Base-by-base conservation (phyloP, 257 asterid genomes). In the Primulina eburnea region DNA sequence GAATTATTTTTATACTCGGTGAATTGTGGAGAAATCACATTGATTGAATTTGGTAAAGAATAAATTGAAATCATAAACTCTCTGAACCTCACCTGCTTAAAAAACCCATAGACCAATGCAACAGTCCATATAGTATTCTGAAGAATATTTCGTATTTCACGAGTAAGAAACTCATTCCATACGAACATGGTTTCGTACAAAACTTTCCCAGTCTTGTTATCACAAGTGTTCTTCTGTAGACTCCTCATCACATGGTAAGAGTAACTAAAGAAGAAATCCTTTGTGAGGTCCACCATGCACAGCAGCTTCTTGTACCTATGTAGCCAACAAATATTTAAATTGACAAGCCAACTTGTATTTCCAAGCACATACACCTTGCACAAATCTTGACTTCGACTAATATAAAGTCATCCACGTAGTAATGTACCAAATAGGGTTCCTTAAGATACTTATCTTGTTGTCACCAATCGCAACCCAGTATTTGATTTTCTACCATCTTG, bases 181-280 rank as follows among this genome's bases (percentile, higher is more conserved):
- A 93, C 97, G 71, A 93, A 93, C 99, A 93, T 90, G 65, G 96
- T 87, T 67, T 89, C 99, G 43, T 90, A 90, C 40, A 84, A 64
- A 79, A 80, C 88, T 70, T 76, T 84, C 65, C 90, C 95, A 11
- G 88, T 82, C 73, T 82, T 85, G 5, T 59, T 73, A 69, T 82
- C 86, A 82, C 82, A 79, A 86, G 82, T 83, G 81, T 90, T 93
- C 82, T 80, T 90, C 79, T 93, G 99, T 71, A 93, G 85, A 80
- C 97, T 93, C 79, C 90, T 82, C 99, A 93, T 93, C 80, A 89
- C 90, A 79, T 89, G 87, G 84, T 93, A 90, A 65, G 99, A 93
- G 87, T 93, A 93, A 76, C 99, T 93, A 77, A 89, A 93, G 87
- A 86, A 90, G 90, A 93, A 93, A 82, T 90, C 99, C 92, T 93